These are phyloP conservation scores for Aspergillus flavus DNA, from an alignment of 2,329 filamentous ascomycete species.

Conservation along the genomic window DNA sequence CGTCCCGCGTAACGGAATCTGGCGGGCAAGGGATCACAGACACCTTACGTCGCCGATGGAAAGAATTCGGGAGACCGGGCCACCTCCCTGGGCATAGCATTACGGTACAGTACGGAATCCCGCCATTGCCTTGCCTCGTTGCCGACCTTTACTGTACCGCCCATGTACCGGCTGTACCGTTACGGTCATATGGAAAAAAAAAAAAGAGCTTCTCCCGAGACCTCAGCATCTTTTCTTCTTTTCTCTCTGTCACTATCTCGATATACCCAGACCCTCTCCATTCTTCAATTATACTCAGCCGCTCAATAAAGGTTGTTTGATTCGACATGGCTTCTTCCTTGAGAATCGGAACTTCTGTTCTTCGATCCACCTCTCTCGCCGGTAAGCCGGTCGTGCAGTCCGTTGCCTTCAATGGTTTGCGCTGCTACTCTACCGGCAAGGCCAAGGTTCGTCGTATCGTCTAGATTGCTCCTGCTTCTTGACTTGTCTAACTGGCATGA, in stretches of 20 bases:
- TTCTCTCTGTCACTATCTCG: slow-evolving; percentile 39
- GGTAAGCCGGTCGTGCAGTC: slow-evolving; percentile 69
- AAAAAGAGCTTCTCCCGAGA: slow-evolving; percentile 36
- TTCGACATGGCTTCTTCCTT: slow-evolving; percentile 79
- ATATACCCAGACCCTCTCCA: slow-evolving; percentile 33
- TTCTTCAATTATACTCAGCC: slow-evolving; percentile 38
- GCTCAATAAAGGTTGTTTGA: slow-evolving; percentile 34
- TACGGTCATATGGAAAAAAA: slow-evolving; percentile 39
- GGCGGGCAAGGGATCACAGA: slow-evolving; percentile 14
- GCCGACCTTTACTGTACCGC: slow-evolving; percentile 23
- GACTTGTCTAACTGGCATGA: slow-evolving; percentile 29
- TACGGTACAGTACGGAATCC: slow-evolving; percentile 28
- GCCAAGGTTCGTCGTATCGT: slow-evolving; percentile 64
- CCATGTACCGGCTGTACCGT: slow-evolving; percentile 35
- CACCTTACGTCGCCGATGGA: slow-evolving; percentile 8
- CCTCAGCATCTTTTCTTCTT: slow-evolving; percentile 27
- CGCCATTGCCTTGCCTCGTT: slow-evolving; percentile 15
- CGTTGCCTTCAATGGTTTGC: slow-evolving; percentile 77
- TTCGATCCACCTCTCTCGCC: slow-evolving; percentile 74
- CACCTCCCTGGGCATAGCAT: slow-evolving; percentile 24
- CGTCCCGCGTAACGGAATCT: slow-evolving; percentile 21
- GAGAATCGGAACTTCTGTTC: slow-evolving; percentile 77
- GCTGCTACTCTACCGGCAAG: slow-evolving; percentile 89
- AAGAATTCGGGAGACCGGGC: slow-evolving; percentile 27
- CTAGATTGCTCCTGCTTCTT: slow-evolving; percentile 29